phyloP scores from a whole-genome alignment of 1,139 yeast genomes.

The Pichia sp. region DNA sequence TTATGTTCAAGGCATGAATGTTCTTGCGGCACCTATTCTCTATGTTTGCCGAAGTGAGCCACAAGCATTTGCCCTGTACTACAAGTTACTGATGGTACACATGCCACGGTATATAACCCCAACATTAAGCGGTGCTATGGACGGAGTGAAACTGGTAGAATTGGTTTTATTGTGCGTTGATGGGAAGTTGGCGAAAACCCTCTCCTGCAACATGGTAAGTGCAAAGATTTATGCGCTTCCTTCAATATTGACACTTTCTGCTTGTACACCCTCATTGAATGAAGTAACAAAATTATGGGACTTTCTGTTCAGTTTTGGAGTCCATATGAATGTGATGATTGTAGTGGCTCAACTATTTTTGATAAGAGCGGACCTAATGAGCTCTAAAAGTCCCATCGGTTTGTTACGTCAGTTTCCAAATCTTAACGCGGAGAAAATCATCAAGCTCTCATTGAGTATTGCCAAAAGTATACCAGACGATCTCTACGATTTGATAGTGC shows the following conservation, averaged over 20 bases:
- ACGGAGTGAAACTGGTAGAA: constrained; percentile 67
- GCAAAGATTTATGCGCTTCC: constrained; percentile 91
- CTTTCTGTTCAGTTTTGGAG: constrained; percentile 83
- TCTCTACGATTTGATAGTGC: constrained; percentile 58
- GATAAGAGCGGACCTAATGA: constrained; percentile 54
- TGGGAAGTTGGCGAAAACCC: constrained; percentile 55
- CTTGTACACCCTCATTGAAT: constrained; percentile 80
- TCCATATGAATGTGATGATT: constrained; percentile 79
- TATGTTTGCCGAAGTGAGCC: constrained; percentile 78
- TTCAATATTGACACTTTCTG: constrained; percentile 76
- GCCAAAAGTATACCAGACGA: constrained; percentile 67
- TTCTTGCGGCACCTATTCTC: constrained; percentile 76
- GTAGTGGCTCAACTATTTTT: constrained; percentile 78
- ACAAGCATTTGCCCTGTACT: constrained; percentile 71
- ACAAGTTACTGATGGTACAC: constrained; percentile 47
- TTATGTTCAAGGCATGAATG: constrained; percentile 92
- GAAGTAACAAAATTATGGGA: constrained; percentile 85
- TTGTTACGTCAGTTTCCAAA: constrained; percentile 66
- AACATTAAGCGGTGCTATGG: constrained; percentile 75
- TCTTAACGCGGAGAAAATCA: constrained; percentile 66
- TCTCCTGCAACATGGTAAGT: constrained; percentile 58
- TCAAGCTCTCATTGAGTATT: constrained; percentile 69
- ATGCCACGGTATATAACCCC: constrained; percentile 79
- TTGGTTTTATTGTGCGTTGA: constrained; percentile 65
- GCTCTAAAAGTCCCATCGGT: constrained; percentile 64